Percentiles rank a stretch among this genome's conserved stretches.
phyloP scores from a whole-genome alignment of 768 basidiomycete species.

The Mycena venus region DNA sequence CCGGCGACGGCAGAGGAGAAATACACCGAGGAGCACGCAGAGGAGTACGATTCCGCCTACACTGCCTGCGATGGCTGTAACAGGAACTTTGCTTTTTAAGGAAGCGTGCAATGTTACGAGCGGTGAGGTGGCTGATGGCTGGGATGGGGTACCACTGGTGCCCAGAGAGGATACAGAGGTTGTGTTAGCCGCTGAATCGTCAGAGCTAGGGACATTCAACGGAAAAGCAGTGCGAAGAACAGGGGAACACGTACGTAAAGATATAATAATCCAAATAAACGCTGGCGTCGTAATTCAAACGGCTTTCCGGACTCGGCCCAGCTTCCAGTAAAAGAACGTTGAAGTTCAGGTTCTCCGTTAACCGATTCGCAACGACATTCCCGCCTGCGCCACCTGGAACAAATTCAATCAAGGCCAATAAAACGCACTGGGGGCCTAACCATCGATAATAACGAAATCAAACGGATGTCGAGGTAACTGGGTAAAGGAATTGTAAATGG shows the following conservation, averaged over 20 bases:
- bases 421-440: neutral
- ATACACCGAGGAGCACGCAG: neutral
- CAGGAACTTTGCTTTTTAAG: neutral
- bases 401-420: neutral
- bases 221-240: neutral
- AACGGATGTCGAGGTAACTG: neutral
- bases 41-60: neutral
- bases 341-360: constrained; percentile 7
- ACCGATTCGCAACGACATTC: constrained; percentile 14
- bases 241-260: neutral
- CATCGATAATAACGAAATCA: neutral
- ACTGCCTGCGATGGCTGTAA: neutral
- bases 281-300: constrained; percentile 2
- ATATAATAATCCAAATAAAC: neutral
- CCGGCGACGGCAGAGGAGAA: neutral
- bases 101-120: neutral
- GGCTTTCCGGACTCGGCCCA: constrained; percentile 10
- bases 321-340: constrained; percentile 15
- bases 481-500: neutral
- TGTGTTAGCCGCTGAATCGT: neutral
- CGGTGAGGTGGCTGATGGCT: neutral
- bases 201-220: neutral
- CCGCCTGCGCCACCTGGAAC: constrained; percentile 17
- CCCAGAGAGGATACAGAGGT: neutral
- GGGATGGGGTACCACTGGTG: neutral